Conservation (phyloP, 2,329 filamentous ascomycete species). For the Ophiobolus disseminans region DNA sequence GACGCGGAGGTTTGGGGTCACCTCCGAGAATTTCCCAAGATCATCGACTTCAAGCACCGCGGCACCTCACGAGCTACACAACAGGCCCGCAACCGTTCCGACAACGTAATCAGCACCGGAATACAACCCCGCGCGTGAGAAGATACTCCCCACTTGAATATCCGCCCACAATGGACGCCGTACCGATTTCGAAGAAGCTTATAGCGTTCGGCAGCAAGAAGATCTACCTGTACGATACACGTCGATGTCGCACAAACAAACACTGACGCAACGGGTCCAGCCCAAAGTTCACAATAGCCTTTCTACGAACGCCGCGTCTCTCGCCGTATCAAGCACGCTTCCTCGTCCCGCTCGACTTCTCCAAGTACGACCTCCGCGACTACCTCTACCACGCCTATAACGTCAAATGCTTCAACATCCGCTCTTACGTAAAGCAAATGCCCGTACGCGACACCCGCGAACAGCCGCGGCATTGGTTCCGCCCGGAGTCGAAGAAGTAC, state of each 20-base stretch:
- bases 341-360: constrained; percentile 87
- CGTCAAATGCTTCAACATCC: constrained; percentile 71
- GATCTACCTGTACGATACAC: constrained; percentile 54
- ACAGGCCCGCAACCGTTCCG: no score
- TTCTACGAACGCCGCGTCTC: constrained; percentile 75
- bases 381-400: constrained; percentile 89
- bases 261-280: constrained; percentile 55
- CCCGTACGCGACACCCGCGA: constrained; percentile 63
- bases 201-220: constrained; percentile 53
- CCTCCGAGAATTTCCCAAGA: constrained; percentile 1
- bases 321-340: constrained; percentile 86
- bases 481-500: constrained; percentile 79
- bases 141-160: not conserved
- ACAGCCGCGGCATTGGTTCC: constrained; percentile 65
- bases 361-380: constrained; percentile 95
- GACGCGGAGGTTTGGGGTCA: not conserved
- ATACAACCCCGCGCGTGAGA: no score
- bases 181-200: constrained; percentile 42
- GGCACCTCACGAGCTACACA: not conserved
- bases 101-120: no score
- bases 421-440: constrained; percentile 79
- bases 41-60: not conserved
- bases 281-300: constrained; percentile 79
- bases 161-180: constrained; percentile 32
- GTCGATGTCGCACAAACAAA: not conserved